Evolutionary conservation across 306 rosid genomes (phyloP), one percentile per base, ranked within the genome.

Genomic region (Herpetospermum pedunculosum): DNA sequence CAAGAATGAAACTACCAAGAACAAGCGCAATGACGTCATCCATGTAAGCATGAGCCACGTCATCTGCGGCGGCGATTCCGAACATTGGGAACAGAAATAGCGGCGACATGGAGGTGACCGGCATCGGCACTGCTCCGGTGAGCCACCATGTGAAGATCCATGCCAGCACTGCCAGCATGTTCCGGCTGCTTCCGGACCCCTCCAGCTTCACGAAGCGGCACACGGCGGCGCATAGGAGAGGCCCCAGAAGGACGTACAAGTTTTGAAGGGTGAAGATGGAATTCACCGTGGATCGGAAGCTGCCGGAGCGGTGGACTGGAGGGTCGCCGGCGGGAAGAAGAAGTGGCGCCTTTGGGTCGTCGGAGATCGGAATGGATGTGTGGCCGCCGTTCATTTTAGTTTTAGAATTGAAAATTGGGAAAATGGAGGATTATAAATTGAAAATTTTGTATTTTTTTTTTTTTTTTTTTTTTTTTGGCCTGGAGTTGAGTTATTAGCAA

Each of bases 131-230:
- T 3, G 97, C 98, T 78, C 82, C 83, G 2, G 94, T 93, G n/a
- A 93, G 23, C 98, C 97, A 93, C 98, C 98, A 90, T 0, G 84
- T 37, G 62, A 93, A 90, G 1, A 93, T 76, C 98, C 97, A 93
- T 8, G 79, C 92, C 12, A 93, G 76, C 78, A 90, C 93, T 1
- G 75, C 97, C 55, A 93, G 65, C 97, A 90, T 93, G 74, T 86
- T 87, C 77, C 80, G 73, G 83, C 93, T 77, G 1, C 63, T 74
- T 0, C 59, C 75, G 2, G 21, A 26, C 3, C 82, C 88, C 7
- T 85, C 90, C 0, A 87, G 62, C 76, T 88, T 89, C 65, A 90
- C 93, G 19, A 81, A 75, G n/a, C 80, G 29, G 49, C 83, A 81
- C 4, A 90, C 74, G 19, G 78, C 0, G 2, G 79, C 35, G 70